These are phyloP conservation scores for Exophiala alcalophila DNA, from an alignment of 2,329 filamentous ascomycete species.

Conservation along the genomic window DNA sequence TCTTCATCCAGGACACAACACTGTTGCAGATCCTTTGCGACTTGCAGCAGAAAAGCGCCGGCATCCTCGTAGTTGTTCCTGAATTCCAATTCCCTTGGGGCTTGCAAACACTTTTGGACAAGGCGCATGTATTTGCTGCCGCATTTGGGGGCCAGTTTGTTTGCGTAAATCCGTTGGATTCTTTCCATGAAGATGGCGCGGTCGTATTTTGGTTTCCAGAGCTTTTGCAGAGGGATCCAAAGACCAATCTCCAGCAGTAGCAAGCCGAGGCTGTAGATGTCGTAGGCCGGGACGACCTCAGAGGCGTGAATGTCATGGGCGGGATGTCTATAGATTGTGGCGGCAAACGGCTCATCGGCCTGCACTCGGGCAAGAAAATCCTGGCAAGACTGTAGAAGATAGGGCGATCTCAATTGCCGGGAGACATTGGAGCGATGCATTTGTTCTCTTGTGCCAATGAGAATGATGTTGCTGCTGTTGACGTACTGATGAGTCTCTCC, in stretches of 20 bases:
- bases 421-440: slow-evolving; percentile 33
- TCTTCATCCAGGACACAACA: slow-evolving; percentile 30
- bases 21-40: slow-evolving; percentile 27
- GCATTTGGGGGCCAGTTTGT: slow-evolving; percentile 60
- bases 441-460: slow-evolving; percentile 42
- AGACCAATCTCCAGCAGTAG: slow-evolving; percentile 62
- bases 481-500: slow-evolving; percentile 60
- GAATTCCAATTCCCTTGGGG: slow-evolving; percentile 42
- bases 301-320: slow-evolving; percentile 34
- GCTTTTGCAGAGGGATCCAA: slow-evolving; percentile 59
- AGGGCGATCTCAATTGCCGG: slow-evolving; percentile 33
- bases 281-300: slow-evolving; percentile 40
- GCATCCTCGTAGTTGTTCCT: slow-evolving; percentile 28
- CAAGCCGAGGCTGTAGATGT: slow-evolving; percentile 61
- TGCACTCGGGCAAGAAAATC: slow-evolving; percentile 26
- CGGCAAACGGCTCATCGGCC: slow-evolving; percentile 41
- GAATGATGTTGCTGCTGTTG: slow-evolving; percentile 62
- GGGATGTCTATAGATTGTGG: slow-evolving; percentile 62
- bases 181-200: slow-evolving; percentile 61
- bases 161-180: slow-evolving; percentile 61
- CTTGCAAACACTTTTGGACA: slow-evolving; percentile 60
- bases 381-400: slow-evolving; percentile 29
- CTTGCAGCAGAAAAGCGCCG: slow-evolving; percentile 28
- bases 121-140: slow-evolving; percentile 62
- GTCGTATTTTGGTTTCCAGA: slow-evolving; percentile 65